Conservation (phyloP, 441 rosid species). For the Erysimum cheiri region DNA sequence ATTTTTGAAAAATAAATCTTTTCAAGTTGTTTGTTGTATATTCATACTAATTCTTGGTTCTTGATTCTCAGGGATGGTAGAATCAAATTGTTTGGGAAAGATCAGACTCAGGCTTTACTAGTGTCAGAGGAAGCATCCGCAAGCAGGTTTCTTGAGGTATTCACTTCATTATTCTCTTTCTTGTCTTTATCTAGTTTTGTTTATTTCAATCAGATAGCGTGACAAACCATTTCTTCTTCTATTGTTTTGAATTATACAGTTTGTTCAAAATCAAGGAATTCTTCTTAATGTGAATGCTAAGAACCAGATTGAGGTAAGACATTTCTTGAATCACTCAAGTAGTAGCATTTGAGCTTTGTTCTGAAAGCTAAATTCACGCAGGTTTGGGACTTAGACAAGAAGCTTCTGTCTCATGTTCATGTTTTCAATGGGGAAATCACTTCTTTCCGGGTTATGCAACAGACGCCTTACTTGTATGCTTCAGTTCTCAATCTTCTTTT, state of each 20-base stretch:
- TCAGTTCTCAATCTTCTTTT: not conserved
- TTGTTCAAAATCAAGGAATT: constrained; percentile 72
- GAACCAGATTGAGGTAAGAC: constrained; percentile 79
- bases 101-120: constrained; percentile 72
- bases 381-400: constrained; percentile 92
- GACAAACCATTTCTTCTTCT: not conserved
- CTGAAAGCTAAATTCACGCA: constrained; percentile 34
- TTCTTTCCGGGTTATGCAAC: constrained; percentile 70
- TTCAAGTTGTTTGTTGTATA: not conserved
- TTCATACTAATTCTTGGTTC: not conserved
- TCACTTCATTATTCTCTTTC: constrained; percentile 21
- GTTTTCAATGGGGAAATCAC: constrained; percentile 63
- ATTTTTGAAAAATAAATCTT: not conserved
- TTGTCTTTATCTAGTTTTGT: constrained; percentile 2
- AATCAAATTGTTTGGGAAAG: constrained; percentile 80
- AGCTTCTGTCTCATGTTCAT: constrained; percentile 61
- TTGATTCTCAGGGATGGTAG: constrained; percentile 72
- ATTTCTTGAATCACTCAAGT: constrained; percentile 8
- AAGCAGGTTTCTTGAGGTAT: constrained; percentile 84
- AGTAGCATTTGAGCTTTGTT: constrained; percentile 32
- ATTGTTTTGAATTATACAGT: constrained; percentile 49
- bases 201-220: constrained; percentile 8
- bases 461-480: constrained; percentile 70
- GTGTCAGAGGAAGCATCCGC: constrained; percentile 65
- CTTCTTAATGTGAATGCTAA: constrained; percentile 74